phyloP scores from a whole-genome alignment of 106 monocot species.

The Dioscorea alata region DNA sequence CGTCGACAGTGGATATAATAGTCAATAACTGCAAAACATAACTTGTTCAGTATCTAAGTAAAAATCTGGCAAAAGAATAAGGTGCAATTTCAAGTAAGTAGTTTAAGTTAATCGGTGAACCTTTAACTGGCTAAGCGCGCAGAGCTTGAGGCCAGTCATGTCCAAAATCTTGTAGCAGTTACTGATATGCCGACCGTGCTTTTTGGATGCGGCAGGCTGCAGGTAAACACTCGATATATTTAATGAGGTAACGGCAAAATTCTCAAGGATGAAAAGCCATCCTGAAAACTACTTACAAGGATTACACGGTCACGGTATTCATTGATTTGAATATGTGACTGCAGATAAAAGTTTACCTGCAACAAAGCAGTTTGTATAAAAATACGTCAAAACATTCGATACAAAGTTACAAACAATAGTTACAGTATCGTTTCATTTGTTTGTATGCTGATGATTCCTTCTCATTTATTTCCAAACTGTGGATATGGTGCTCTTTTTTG shows the following conservation, averaged over 20 bases:
- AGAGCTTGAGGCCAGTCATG: conserved; percentile 89
- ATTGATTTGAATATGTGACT: conserved; percentile 97
- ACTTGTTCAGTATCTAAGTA: too few relatives aligned
- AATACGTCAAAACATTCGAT: too few relatives aligned
- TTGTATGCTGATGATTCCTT: too few relatives aligned
- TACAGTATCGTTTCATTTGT: background rate
- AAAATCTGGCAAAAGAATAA: too few relatives aligned
- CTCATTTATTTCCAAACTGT: too few relatives aligned
- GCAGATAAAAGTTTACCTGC: conserved; percentile 85
- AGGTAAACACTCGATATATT: background rate
- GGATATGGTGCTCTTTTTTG: too few relatives aligned
- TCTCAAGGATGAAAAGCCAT: background rate
- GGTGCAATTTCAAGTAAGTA: too few relatives aligned
- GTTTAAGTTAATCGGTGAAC: conserved; percentile 13
- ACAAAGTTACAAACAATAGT: too few relatives aligned
- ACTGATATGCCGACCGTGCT: conserved; percentile 49
- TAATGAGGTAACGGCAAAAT: background rate
- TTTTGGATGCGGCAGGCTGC: conserved; percentile 62
- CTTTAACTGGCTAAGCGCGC: conserved; percentile 82
- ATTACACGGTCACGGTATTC: conserved; percentile 81
- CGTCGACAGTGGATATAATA: conserved; percentile 84
- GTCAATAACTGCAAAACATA: conserved; percentile 54
- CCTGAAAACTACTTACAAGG: conserved; percentile 37
- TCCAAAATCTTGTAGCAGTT: conserved; percentile 80
- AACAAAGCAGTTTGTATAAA: background rate